Conservation (phyloP, 495 filamentous ascomycete genomes). For the Lepraria neglecta region DNA sequence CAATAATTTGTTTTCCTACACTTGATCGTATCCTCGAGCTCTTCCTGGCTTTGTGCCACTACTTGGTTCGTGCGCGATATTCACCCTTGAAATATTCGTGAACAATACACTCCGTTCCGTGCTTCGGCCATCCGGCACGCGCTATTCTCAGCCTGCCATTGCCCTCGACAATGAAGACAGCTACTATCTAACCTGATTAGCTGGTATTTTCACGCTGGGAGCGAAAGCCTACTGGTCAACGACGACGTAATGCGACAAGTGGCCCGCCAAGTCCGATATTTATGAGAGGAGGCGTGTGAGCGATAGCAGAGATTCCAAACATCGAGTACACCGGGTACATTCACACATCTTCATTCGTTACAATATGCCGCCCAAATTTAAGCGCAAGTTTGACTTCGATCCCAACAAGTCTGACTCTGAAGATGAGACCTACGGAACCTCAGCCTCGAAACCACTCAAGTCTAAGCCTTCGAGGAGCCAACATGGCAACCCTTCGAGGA, state of each 20-base stretch:
- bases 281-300: not conserved
- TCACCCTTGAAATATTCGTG: not conserved
- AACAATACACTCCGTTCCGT: not conserved
- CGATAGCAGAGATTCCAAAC: not conserved
- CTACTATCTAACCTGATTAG: not conserved
- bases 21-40: not conserved
- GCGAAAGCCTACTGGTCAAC: not conserved
- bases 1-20: not conserved
- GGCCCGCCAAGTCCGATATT: not conserved
- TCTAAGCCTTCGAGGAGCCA: constrained; percentile 40
- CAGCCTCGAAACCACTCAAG: constrained; percentile 34
- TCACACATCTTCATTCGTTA: not conserved
- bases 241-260: constrained; percentile 3
- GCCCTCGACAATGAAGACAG: not conserved
- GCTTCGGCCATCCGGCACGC: not conserved
- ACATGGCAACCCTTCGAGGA: constrained; percentile 41
- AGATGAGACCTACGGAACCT: constrained; percentile 67
- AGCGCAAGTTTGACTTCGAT: constrained; percentile 69
- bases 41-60: not conserved
- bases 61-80: not conserved
- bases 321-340: not conserved
- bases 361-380: constrained; percentile 46
- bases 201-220: not conserved
- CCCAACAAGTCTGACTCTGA: constrained; percentile 79
- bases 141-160: not conserved